These are phyloP conservation scores for Cryphonectria radicalis DNA, from an alignment of 2,329 filamentous ascomycete species.

Conservation along the genomic window DNA sequence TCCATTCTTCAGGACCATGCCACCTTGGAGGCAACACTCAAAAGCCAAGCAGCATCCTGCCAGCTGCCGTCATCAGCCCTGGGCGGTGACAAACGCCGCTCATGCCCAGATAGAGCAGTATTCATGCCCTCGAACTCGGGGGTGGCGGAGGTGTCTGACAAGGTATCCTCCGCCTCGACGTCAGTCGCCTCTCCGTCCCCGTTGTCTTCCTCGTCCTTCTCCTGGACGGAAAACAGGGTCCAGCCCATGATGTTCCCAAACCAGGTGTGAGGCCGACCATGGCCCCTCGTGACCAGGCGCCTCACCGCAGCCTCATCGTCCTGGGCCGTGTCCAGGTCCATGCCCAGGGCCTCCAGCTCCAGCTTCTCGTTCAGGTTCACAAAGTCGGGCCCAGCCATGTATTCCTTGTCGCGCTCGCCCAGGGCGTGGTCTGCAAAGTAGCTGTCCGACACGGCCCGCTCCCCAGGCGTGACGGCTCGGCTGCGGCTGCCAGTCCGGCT, in stretches of 20 bases:
- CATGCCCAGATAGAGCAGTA: slow-evolving; percentile 46
- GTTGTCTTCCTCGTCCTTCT: slow-evolving; percentile 59
- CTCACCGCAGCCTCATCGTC: slow-evolving; percentile 64
- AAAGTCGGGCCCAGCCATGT: slow-evolving; percentile 61
- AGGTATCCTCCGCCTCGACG: slow-evolving; percentile 27
- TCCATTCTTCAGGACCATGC: slow-evolving; percentile 25
- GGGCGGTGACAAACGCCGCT: slow-evolving; percentile 48
- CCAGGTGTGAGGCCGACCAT: slow-evolving; percentile 60
- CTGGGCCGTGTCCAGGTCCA: slow-evolving; percentile 49
- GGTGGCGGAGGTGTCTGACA: slow-evolving; percentile 20
- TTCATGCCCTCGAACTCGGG: slow-evolving; percentile 46
- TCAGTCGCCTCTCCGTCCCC: slow-evolving; percentile 34
- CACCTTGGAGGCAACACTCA: slow-evolving; percentile 67
- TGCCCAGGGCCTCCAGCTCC: slow-evolving; percentile 59
- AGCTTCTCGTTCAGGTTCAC: slow-evolving; percentile 64
- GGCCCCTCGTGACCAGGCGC: slow-evolving; percentile 56
- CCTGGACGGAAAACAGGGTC: slow-evolving; percentile 65
- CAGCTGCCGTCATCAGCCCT: slow-evolving; percentile 63
- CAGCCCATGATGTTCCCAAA: slow-evolving; percentile 62
- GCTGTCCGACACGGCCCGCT: slow-evolving; percentile 42
- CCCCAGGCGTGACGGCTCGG: slow-evolving; percentile 51
- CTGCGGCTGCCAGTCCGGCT: slow-evolving; percentile 51
- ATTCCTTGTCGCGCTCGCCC: slow-evolving; percentile 37
- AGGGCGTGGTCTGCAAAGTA: slow-evolving; percentile 41
- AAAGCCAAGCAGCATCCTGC: slow-evolving; percentile 70